Percentiles rank a stretch among this genome's conserved stretches.
Conservation (phyloP, 495 filamentous ascomycete species). For the Penicillium ucsense region DNA sequence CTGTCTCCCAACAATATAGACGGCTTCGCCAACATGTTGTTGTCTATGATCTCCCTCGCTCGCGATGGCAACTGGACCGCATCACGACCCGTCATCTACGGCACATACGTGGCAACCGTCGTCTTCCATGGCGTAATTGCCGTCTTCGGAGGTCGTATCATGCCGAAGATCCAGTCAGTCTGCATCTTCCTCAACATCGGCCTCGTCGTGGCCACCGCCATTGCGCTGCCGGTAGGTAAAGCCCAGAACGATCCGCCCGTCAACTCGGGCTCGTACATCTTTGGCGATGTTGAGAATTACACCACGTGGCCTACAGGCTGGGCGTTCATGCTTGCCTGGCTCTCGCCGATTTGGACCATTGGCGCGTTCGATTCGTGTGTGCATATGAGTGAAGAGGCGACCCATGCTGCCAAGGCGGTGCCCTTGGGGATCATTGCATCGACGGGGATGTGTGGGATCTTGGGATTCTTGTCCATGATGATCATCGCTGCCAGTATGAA, state of each 20-base stretch:
- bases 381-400: slow-evolving; percentile 57
- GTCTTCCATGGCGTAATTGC: slow-evolving; percentile 49
- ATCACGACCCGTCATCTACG: slow-evolving; percentile 50
- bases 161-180: slow-evolving; percentile 56
- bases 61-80: slow-evolving; percentile 56
- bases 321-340: slow-evolving; percentile 58
- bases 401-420: slow-evolving; percentile 52
- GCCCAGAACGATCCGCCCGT: slow-evolving; percentile 19
- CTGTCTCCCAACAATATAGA: slow-evolving; percentile 16
- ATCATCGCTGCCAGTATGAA: slow-evolving; percentile 33
- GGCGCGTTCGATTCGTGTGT: slow-evolving; percentile 46
- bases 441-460: slow-evolving; percentile 26
- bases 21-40: slow-evolving; percentile 42
- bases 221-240: slow-evolving; percentile 54
- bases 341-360: slow-evolving; percentile 60
- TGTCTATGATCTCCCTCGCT: slow-evolving; percentile 49
- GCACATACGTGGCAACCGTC: slow-evolving; percentile 51
- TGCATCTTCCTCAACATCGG: slow-evolving; percentile 55
- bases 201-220: slow-evolving; percentile 53
- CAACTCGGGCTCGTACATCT: slow-evolving; percentile 32
- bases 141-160: slow-evolving; percentile 44
- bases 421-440: slow-evolving; percentile 49
- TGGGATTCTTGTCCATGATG: slow-evolving; percentile 49
- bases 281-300: slow-evolving; percentile 37
- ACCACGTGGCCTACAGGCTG: slow-evolving; percentile 53